Evolutionary conservation across 1,284 basidiomycete genomes (phyloP).

Genomic region (Leccinum pachyderme): DNA sequence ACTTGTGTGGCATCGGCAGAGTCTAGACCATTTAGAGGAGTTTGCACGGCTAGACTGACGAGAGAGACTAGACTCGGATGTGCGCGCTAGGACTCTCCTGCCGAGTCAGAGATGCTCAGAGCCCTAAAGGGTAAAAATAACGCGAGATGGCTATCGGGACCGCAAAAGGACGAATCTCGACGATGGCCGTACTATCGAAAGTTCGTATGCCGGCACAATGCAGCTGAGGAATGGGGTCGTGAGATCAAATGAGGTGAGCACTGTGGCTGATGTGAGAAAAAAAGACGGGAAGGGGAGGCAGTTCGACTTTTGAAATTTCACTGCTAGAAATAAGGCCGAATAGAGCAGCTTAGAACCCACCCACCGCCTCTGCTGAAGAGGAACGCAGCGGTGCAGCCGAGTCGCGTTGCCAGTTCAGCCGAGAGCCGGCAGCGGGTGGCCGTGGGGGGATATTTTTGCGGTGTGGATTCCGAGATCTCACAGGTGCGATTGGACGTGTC

Average conservation of each 20-base stretch:
- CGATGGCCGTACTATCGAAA: neutral
- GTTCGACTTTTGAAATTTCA: neutral
- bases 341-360: neutral
- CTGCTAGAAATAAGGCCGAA: conserved; percentile 7
- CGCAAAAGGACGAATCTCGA: conserved; percentile 11
- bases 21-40: conserved; percentile 9
- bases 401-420: conserved; percentile 9
- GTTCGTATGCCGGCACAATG: conserved; percentile 12
- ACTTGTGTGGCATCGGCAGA: conserved; percentile 1
- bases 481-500: conserved; percentile 10
- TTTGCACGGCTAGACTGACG: neutral
- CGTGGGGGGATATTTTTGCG: conserved; percentile 4
- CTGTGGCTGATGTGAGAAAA: conserved; percentile 14
- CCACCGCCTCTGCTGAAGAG: conserved; percentile 13
- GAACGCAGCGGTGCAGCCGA: conserved; percentile 15
- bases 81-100: neutral
- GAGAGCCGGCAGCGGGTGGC: conserved; percentile 2
- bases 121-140: neutral
- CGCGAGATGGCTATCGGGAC: conserved; percentile 17
- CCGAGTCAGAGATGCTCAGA: neutral
- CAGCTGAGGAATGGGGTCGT: neutral
- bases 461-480: conserved; percentile 20
- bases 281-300: conserved; percentile 1
- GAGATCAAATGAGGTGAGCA: neutral
- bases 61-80: neutral